Conservation (phyloP, 2,329 filamentous ascomycete species). For the Colletotrichum theobromicola region DNA sequence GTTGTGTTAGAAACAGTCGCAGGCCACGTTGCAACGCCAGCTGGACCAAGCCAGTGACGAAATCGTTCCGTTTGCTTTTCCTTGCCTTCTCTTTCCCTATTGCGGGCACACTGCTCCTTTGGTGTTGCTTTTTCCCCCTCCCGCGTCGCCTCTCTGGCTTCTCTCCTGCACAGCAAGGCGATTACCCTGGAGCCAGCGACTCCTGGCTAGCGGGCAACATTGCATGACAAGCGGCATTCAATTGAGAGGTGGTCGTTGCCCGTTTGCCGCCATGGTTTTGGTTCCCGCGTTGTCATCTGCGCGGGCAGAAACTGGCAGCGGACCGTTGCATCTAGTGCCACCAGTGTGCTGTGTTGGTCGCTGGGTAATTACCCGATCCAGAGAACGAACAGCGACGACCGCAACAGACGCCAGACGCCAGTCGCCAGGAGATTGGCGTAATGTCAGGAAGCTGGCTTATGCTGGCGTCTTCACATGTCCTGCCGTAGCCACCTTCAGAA, state of each 20-base stretch:
- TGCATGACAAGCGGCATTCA: neutral
- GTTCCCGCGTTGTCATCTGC: neutral
- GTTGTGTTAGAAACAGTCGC: neutral
- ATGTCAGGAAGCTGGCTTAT: neutral
- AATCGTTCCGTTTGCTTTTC: neutral
- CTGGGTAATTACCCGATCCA: neutral
- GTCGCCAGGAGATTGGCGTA: no score
- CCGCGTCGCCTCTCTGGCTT: neutral
- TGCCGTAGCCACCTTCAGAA: conserved; percentile 80
- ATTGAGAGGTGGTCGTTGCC: neutral
- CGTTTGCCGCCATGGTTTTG: neutral
- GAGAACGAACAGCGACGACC: neutral
- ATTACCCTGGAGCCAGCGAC: neutral
- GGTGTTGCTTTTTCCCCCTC: neutral
- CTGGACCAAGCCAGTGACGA: neutral
- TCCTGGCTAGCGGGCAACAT: neutral
- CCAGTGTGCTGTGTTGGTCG: neutral
- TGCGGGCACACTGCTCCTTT: neutral
- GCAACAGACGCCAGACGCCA: no score
- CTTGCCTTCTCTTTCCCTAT: neutral
- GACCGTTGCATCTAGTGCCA: neutral
- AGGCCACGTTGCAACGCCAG: neutral
- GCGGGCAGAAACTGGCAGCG: neutral
- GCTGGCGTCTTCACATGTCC: conserved; percentile 62
- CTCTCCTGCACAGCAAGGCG: neutral